Conservation (phyloP, 2,329 filamentous ascomycete genomes). For the Pseudogymnoascus sp. region DNA sequence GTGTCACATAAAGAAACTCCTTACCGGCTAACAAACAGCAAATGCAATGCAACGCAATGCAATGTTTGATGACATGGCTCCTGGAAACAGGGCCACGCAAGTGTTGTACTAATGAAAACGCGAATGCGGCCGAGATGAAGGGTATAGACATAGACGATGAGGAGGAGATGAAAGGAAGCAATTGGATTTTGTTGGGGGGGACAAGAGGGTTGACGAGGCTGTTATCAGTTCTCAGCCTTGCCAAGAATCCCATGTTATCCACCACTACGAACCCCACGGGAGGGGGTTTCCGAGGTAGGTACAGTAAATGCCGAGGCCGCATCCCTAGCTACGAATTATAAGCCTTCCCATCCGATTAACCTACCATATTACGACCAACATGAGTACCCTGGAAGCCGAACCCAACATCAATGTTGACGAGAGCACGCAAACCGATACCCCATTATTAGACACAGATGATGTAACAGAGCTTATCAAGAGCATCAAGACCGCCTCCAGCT, state of each 20-base stretch:
- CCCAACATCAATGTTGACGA: neutral
- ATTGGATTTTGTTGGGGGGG: neutral
- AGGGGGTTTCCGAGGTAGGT: conserved; percentile 1
- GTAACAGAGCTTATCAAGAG: conserved; percentile 25
- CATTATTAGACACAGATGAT: conserved; percentile 16
- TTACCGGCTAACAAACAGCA: conserved; percentile 3
- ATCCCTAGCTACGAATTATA: neutral
- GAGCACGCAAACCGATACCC: conserved; percentile 2
- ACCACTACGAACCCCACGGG: conserved; percentile 1
- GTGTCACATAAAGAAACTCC: conserved; percentile 7
- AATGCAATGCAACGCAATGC: neutral
- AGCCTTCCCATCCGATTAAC: neutral
- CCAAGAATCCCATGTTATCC: conserved; percentile 7
- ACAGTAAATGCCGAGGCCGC: neutral
- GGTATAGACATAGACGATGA: neutral
- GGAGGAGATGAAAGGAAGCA: neutral
- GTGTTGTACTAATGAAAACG: neutral
- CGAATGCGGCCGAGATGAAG: neutral
- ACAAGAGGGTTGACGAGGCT: neutral
- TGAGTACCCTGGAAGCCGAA: neutral
- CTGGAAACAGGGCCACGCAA: neutral
- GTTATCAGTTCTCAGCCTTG: neutral
- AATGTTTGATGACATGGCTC: neutral
- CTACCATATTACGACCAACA: neutral
- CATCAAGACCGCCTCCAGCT: conserved; percentile 27